phyloP scores from a whole-genome alignment of 495 filamentous ascomycete genomes.

The Corynascus novoguineensis region DNA sequence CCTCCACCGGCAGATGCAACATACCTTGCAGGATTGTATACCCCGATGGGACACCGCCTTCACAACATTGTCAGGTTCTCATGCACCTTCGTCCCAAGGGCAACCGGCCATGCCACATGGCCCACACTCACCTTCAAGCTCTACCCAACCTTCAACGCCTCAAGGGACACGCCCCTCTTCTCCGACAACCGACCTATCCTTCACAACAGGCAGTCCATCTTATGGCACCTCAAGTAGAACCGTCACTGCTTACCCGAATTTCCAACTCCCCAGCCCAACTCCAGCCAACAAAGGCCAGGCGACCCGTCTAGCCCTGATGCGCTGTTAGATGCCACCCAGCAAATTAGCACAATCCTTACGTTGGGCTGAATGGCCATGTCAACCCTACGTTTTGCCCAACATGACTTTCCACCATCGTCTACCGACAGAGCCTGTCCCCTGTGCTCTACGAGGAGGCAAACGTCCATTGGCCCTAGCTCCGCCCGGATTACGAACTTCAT shows the following conservation, averaged over 20 bases:
- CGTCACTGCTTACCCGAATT: neutral
- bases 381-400: slow-evolving; percentile 6
- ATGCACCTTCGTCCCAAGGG: neutral
- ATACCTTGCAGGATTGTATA: neutral
- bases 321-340: neutral
- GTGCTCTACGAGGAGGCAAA: too few relatives aligned
- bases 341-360: neutral
- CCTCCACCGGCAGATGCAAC: neutral
- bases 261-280: neutral
- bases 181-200: too few relatives aligned
- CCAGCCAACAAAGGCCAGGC: neutral
- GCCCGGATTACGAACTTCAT: neutral
- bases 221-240: neutral
- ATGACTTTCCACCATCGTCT: neutral
- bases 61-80: slow-evolving; percentile 1
- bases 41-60: neutral
- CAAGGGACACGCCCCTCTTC: neutral
- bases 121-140: neutral
- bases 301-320: neutral
- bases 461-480: neutral
- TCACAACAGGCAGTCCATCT: neutral
- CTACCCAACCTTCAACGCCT: neutral
- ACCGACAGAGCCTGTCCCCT: neutral
- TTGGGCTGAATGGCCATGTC: neutral
- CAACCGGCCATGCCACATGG: slow-evolving; percentile 9